Base-by-base conservation (phyloP, 148 eudicot species). In the Linanthus parryae region DNA sequence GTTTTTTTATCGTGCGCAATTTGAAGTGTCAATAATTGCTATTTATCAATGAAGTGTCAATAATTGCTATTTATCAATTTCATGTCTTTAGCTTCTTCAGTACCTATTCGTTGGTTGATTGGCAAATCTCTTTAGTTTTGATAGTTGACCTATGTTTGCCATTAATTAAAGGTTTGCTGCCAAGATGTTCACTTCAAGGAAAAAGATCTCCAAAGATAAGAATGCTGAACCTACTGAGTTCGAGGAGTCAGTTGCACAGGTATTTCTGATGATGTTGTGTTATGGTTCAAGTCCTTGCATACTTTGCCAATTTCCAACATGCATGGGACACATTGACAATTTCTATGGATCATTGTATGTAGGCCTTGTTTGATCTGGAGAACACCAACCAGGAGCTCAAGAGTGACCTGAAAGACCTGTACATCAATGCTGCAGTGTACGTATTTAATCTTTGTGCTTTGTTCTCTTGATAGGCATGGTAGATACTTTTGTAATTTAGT, bases 311-410 rank as follows among this genome's bases (percentile, higher is more conserved):
- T 20, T 1, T 3, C 5, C 17, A 25, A 14, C n/a, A 6, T 1
- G 6, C 13, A 38, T 24, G 17, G 3, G 1, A 19, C n/a, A n/a
- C n/a, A n/a, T n/a, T n/a, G n/a, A n/a, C n/a, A n/a, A n/a, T n/a
- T n/a, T n/a, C n/a, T 62, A 5, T 23, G 24, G 0, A 38, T 29
- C 23, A 25, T 15, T 44, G n/a, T n/a, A 36, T 51, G 2, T 60
- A 84, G 97, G 90, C 94, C 18, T 44, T 88, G 13, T 88, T 84
- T 73, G 97, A 88, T 56, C 36, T 88, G 75, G 94, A 88, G 64
- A 79, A 72, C 37, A 73, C 76, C 17, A 82, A 74, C 72, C 65
- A 64, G 22, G 97, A 88, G 36, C 73, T 88, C 8, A 71, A 70
- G 49, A 65, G 79, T 59, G 97, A 88, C 7, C 63, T 88, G 83